Evolutionary conservation across 2,329 filamentous ascomycete species (phyloP).

Genomic region (Metarhizium album): DNA sequence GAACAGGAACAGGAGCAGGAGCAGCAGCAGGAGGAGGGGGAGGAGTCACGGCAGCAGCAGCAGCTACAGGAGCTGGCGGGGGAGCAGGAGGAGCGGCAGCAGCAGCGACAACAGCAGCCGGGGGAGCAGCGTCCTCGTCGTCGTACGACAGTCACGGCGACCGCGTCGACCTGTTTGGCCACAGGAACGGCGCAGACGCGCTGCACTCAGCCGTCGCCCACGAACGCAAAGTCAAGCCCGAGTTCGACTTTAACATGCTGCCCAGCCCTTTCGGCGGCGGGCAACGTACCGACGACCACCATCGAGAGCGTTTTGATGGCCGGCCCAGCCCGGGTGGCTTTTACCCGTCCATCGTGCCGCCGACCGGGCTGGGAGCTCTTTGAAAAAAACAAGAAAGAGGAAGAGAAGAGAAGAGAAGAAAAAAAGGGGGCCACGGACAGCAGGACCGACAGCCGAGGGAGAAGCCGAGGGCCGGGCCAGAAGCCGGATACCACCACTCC

Average conservation of each 20-base stretch:
- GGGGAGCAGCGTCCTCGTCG: slow-evolving; percentile 26
- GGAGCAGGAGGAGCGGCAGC: too few relatives aligned
- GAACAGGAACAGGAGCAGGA: too few relatives aligned
- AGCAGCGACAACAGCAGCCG: too few relatives aligned
- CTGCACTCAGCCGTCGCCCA: slow-evolving; percentile 17
- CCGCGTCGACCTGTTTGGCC: slow-evolving; percentile 39
- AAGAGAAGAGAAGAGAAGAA: too few relatives aligned
- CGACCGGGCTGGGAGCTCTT: slow-evolving; percentile 27
- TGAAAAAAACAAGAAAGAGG: slow-evolving; percentile 28
- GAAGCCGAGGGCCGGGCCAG: too few relatives aligned
- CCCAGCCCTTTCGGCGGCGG: slow-evolving; percentile 31
- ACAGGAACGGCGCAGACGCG: slow-evolving; percentile 25
- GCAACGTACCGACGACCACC: slow-evolving; percentile 22
- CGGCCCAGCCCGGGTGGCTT: slow-evolving; percentile 41
- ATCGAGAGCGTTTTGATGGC: slow-evolving; percentile 40
- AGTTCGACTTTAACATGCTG: slow-evolving; percentile 33
- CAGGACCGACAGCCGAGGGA: too few relatives aligned
- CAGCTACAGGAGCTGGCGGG: too few relatives aligned
- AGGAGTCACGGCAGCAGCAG: too few relatives aligned
- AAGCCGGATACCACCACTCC: too few relatives aligned
- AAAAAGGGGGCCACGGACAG: too few relatives aligned
- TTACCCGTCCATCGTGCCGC: slow-evolving; percentile 39
- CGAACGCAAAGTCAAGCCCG: slow-evolving; percentile 35
- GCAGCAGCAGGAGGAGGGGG: too few relatives aligned
- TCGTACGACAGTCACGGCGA: slow-evolving; percentile 38